phyloP scores from a whole-genome alignment of 805 yeast species.

The Yamadazyma phyllophila region DNA sequence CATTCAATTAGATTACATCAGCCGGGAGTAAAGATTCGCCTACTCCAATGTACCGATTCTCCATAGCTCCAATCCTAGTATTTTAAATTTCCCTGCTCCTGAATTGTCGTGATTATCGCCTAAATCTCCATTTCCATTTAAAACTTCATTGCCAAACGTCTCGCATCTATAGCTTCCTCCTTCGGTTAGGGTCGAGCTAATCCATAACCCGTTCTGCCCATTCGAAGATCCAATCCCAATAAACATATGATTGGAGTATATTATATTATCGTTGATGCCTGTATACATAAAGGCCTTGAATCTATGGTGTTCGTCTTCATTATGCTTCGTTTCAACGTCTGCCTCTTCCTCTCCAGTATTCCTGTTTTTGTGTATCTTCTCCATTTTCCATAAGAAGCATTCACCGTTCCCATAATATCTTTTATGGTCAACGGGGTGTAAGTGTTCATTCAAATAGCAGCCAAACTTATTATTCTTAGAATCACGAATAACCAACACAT shows the following conservation, averaged over 20 bases:
- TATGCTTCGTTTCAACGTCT: too few relatives aligned
- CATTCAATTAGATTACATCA: too few relatives aligned
- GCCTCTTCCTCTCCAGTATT: neutral
- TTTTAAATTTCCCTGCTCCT: constrained; percentile 56
- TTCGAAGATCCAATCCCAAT: constrained; percentile 89
- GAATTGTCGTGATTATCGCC: constrained; percentile 8
- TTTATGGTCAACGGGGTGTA: constrained; percentile 67
- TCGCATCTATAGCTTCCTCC: constrained; percentile 80
- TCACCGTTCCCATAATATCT: constrained; percentile 92
- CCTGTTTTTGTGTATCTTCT: constrained; percentile 19
- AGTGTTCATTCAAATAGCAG: constrained; percentile 69
- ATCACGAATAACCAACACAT: constrained; percentile 72
- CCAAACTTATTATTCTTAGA: constrained; percentile 67
- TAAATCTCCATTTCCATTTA: constrained; percentile 29
- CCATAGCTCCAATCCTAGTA: constrained; percentile 85
- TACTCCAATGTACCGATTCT: constrained; percentile 47
- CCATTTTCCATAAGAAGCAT: constrained; percentile 87
- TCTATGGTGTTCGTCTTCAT: constrained; percentile 21
- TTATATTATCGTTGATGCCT: constrained; percentile 80
- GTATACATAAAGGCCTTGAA: constrained; percentile 85
- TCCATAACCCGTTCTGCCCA: constrained; percentile 90
- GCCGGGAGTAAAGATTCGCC: neutral
- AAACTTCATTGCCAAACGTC: constrained; percentile 87
- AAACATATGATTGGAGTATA: constrained; percentile 75
- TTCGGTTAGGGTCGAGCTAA: constrained; percentile 65